Evolutionary conservation across 331 rosid species (phyloP).

Genomic region (Spiraea crenata): DNA sequence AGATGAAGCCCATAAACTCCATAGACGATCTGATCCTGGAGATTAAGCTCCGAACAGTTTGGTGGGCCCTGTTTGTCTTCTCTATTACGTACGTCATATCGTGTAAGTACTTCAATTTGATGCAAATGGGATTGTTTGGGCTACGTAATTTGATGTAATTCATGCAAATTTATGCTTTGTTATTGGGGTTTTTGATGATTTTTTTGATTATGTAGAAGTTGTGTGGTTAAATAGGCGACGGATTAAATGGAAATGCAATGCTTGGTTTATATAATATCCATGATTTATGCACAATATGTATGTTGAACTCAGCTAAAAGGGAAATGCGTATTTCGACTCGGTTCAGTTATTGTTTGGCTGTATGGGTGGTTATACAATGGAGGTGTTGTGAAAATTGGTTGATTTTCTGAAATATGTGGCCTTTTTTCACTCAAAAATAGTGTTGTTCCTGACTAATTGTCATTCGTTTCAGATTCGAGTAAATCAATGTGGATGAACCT

Average conservation of each 20-base stretch:
- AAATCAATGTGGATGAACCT: constrained; percentile 95
- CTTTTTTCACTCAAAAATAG: background rate
- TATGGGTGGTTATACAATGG: background rate
- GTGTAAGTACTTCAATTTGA: constrained; percentile 44
- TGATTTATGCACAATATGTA: background rate
- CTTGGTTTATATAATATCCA: background rate
- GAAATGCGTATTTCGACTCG: background rate
- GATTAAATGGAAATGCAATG: background rate
- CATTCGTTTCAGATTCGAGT: constrained; percentile 71
- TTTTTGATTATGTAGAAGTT: background rate
- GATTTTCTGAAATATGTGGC: background rate
- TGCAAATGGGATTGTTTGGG: background rate
- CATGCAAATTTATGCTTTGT: background rate
- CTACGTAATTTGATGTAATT: constrained; percentile 1
- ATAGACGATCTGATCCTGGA: constrained; percentile 80
- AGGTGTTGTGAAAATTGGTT: background rate
- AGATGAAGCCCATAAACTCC: constrained; percentile 63
- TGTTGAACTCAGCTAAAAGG: background rate
- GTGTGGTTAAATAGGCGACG: too few species aligned
- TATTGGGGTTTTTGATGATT: background rate
- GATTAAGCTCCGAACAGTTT: constrained; percentile 70
- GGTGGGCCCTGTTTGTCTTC: constrained; percentile 90
- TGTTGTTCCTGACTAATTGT: background rate
- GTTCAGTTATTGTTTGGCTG: too few species aligned
- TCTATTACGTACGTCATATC: constrained; percentile 71